A percentile compares a stretch with the other conserved stretches of the same genome.
Conservation (phyloP, 768 basidiomycete species). For the Trametes sanguinea region DNA sequence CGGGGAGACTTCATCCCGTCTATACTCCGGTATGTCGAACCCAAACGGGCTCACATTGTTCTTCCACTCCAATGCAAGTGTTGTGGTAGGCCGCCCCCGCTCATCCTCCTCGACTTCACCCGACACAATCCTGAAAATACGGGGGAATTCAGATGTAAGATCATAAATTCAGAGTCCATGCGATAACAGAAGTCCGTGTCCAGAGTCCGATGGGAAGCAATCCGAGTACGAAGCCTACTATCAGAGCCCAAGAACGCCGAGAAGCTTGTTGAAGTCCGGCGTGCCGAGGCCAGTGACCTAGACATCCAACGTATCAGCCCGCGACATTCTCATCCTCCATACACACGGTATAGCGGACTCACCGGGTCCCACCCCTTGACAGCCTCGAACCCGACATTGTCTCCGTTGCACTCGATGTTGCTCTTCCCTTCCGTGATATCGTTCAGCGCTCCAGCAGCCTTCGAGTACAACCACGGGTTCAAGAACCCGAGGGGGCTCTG, state of each 20-base stretch:
- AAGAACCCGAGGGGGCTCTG: constrained; percentile 37
- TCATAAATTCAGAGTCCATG: not conserved
- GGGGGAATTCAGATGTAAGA: too few relatives aligned
- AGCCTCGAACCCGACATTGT: constrained; percentile 35
- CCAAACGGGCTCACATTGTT: too few relatives aligned
- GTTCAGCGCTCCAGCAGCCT: constrained; percentile 29
- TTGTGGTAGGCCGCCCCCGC: too few relatives aligned
- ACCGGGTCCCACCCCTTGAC: constrained; percentile 35
- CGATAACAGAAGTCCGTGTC: not conserved
- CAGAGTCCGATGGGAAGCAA: not conserved
- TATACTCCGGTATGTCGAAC: too few relatives aligned
- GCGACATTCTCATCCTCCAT: not conserved
- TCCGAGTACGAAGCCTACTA: too few relatives aligned
- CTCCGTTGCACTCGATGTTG: constrained; percentile 37
- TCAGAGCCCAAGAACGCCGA: constrained; percentile 3
- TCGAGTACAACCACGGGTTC: constrained; percentile 39
- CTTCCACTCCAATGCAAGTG: too few relatives aligned
- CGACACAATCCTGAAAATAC: too few relatives aligned
- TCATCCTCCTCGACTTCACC: too few relatives aligned
- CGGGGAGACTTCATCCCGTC: too few relatives aligned
- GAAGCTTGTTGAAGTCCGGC: constrained; percentile 28
- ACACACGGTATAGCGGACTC: constrained; percentile 17
- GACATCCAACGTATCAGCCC: constrained; percentile 1
- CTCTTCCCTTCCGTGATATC: constrained; percentile 37
- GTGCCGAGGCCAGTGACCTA: constrained; percentile 36